Evolutionary conservation across 352 stramenopile genomes (phyloP).

Genomic region (Phytophthora hybrid): DNA sequence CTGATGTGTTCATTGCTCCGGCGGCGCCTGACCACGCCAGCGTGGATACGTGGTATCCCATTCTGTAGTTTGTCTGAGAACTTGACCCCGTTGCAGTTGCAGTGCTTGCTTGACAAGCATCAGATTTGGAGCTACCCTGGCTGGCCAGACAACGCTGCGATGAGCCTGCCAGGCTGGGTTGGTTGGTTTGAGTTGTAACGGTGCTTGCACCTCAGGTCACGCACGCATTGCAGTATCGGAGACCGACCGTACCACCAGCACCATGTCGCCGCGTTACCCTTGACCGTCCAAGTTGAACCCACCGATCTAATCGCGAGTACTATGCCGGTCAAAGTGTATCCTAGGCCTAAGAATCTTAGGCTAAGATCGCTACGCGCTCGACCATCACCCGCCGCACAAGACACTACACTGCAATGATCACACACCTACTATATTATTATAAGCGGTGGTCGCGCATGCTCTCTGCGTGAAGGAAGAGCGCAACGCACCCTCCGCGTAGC

Average conservation of each 20-base stretch:
- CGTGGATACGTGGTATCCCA: constrained; percentile 1
- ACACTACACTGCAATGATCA: not conserved
- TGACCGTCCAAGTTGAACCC: not conserved
- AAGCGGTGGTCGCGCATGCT: not conserved
- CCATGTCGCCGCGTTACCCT: not conserved
- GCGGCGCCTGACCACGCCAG: not conserved
- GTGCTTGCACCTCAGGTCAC: not conserved
- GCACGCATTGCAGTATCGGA: not conserved
- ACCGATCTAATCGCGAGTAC: constrained; percentile 4
- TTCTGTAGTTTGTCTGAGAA: not conserved
- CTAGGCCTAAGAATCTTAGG: too few species aligned
- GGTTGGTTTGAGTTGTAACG: not conserved
- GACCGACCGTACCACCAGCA: constrained; percentile 1
- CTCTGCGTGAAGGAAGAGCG: not conserved
- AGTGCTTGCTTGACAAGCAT: too few species aligned
- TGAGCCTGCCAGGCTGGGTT: not conserved
- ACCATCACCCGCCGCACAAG: not conserved
- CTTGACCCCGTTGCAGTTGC: not conserved
- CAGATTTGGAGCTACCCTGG: too few species aligned
- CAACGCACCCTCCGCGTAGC: not conserved
- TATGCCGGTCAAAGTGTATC: not conserved
- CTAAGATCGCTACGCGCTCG: not conserved
- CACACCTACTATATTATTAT: constrained; percentile 11
- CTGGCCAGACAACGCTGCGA: not conserved
- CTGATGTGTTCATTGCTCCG: constrained; percentile 1